phyloP scores from a whole-genome alignment of 1,139 yeast genomes.

The Nematodospora anomalae region DNA sequence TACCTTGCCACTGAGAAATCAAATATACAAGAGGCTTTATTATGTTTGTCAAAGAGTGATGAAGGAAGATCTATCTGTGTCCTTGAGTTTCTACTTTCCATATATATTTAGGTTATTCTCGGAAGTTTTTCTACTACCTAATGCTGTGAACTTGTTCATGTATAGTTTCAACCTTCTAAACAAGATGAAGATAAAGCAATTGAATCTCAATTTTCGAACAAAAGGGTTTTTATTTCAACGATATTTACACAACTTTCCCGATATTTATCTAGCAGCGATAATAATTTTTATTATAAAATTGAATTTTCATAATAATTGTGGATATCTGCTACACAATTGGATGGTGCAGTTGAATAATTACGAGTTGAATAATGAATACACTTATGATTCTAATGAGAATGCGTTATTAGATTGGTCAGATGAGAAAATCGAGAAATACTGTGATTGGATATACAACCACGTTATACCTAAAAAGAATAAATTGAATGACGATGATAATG shows the following conservation, averaged over 20 bases:
- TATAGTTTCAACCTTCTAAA: conserved; percentile 18
- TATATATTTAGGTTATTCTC: conserved; percentile 29
- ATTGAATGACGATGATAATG: conserved; percentile 15
- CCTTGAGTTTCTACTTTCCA: conserved; percentile 35
- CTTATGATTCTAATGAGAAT: conserved; percentile 20
- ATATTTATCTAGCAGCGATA: conserved; percentile 26
- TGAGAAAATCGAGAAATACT: conserved; percentile 36
- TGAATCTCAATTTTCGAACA: conserved; percentile 1
- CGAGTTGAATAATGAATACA: conserved; percentile 22
- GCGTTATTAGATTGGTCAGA: conserved; percentile 42
- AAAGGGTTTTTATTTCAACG: conserved; percentile 2
- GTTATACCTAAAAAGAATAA: conserved; percentile 28
- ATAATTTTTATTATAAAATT: conserved; percentile 28
- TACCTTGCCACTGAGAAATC: conserved; percentile 29
- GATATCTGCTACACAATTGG: conserved; percentile 20
- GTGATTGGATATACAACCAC: conserved; percentile 41
- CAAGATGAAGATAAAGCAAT: conserved; percentile 6
- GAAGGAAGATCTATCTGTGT: conserved; percentile 10
- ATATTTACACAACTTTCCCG: conserved; percentile 25
- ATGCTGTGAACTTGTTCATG: conserved; percentile 30
- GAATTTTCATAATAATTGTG: conserved; percentile 15
- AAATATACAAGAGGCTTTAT: conserved; percentile 23
- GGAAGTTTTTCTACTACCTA: conserved; percentile 32
- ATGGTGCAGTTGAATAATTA: conserved; percentile 20
- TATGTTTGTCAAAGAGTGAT: background rate